A percentile compares a stretch with the other conserved stretches of the same genome.
These are phyloP conservation scores for Ascochyta rabiei DNA, from an alignment of 2,329 filamentous ascomycete genomes.

Conservation along the genomic window DNA sequence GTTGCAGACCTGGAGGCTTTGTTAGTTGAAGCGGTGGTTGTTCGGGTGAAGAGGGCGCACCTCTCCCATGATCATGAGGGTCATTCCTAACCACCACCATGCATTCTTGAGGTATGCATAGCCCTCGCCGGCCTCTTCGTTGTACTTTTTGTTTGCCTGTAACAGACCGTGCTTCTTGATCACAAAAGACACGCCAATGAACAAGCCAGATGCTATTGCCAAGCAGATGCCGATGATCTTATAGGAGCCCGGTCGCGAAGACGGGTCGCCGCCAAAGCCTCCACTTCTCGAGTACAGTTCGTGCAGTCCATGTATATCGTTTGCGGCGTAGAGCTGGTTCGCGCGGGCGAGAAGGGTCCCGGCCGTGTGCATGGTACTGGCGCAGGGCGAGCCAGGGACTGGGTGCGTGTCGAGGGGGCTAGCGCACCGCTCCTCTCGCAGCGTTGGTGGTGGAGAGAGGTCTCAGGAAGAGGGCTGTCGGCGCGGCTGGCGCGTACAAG, in stretches of 20 bases:
- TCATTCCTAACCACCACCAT: slow-evolving; percentile 97
- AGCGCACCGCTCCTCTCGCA: slow-evolving; percentile 20
- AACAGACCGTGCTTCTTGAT: slow-evolving; percentile 92
- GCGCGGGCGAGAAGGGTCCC: slow-evolving; percentile 32
- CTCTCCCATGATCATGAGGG: slow-evolving; percentile 93
- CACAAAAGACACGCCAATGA: slow-evolving; percentile 95
- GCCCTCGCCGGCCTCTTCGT: slow-evolving; percentile 92
- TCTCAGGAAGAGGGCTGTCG: slow-evolving; percentile 8
- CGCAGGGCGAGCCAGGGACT: slow-evolving; percentile 18
- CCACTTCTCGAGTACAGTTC: slow-evolving; percentile 55
- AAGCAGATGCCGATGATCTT: slow-evolving; percentile 87
- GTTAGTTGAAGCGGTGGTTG: background rate
- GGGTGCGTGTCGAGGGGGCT: slow-evolving; percentile 11
- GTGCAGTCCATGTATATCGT: slow-evolving; percentile 26
- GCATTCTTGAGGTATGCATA: slow-evolving; percentile 96
- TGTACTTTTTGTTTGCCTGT: slow-evolving; percentile 93
- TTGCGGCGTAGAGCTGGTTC: slow-evolving; percentile 1
- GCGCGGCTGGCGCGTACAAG: slow-evolving; percentile 22
- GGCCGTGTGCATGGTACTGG: slow-evolving; percentile 52
- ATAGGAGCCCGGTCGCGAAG: slow-evolving; percentile 64
- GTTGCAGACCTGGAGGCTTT: slow-evolving; percentile 70
- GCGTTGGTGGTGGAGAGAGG: slow-evolving; percentile 7
- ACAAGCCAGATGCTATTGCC: slow-evolving; percentile 84
- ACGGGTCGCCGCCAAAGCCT: slow-evolving; percentile 34
- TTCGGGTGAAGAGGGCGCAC: background rate